phyloP scores from a whole-genome alignment of 495 filamentous ascomycete species.

The Xanthoparmelia taractica region DNA sequence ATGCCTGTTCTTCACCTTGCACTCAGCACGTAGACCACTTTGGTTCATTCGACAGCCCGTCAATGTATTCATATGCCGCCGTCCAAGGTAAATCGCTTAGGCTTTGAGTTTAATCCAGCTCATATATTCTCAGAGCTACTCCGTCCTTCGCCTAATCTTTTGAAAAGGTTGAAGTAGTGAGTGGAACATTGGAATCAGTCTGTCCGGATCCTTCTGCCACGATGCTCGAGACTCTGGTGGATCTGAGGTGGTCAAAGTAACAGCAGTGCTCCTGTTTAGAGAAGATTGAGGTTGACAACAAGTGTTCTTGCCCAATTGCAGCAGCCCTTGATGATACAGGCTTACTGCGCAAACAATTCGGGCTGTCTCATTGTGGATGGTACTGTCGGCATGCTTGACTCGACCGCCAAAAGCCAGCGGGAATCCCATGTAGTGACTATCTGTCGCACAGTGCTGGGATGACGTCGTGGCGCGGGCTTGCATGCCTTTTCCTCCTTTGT shows the following conservation, averaged over 20 bases:
- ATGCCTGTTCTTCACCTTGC: no score
- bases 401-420: background rate
- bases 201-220: background rate
- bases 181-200: no score
- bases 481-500: background rate
- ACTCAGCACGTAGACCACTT: no score
- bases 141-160: no score
- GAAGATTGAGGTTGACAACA: background rate
- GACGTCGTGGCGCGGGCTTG: background rate
- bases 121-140: no score
- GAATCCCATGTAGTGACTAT: background rate
- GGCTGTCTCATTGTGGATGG: background rate
- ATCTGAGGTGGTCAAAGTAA: background rate
- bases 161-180: no score
- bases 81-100: no score
- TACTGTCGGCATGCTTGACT: background rate
- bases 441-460: background rate
- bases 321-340: background rate
- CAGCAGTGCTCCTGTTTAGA: background rate
- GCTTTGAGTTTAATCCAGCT: no score
- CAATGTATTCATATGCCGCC: no score
- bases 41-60: no score
- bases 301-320: background rate
- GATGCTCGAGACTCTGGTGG: background rate
- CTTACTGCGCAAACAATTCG: background rate